Evolutionary conservation across 768 basidiomycete genomes (phyloP).

Genomic region (Mycena galericulata): DNA sequence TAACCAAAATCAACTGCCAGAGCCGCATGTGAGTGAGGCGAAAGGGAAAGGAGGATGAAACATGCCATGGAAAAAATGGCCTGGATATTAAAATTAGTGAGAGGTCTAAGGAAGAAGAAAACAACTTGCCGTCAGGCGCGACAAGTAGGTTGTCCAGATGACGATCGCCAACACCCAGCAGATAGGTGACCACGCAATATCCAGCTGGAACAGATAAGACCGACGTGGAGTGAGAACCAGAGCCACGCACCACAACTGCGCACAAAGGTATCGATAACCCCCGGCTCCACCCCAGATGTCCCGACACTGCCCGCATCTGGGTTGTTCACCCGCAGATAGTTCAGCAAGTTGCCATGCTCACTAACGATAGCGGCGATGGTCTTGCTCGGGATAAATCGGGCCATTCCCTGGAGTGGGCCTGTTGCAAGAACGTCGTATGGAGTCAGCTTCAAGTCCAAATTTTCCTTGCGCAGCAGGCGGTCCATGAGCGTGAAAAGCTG

Average conservation of each 20-base stretch:
- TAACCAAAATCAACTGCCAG: slow-evolving; percentile 95
- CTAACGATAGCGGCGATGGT: slow-evolving; percentile 95
- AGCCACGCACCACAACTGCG: slow-evolving; percentile 91
- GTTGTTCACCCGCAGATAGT: slow-evolving; percentile 87
- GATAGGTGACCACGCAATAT: slow-evolving; percentile 96
- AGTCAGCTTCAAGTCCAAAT: slow-evolving; percentile 90
- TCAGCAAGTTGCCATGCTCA: slow-evolving; percentile 89
- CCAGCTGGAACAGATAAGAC: slow-evolving; percentile 73
- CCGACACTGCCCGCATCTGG: slow-evolving; percentile 96
- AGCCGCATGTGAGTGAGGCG: not conserved
- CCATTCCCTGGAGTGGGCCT: slow-evolving; percentile 93
- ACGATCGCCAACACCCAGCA: slow-evolving; percentile 96
- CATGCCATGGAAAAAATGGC: slow-evolving; percentile 96
- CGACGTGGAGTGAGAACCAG: slow-evolving; percentile 18
- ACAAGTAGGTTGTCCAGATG: slow-evolving; percentile 96
- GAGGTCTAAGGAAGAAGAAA: slow-evolving; percentile 3
- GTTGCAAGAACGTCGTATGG: slow-evolving; percentile 96
- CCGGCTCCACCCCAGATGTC: slow-evolving; percentile 94
- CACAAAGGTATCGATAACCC: slow-evolving; percentile 95
- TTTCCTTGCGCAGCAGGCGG: slow-evolving; percentile 91
- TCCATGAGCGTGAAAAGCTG: slow-evolving; percentile 99
- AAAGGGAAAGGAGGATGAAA: not conserved
- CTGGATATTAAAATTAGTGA: slow-evolving; percentile 51
- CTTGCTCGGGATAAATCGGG: slow-evolving; percentile 95
- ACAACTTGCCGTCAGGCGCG: slow-evolving; percentile 82